Base-by-base conservation (phyloP, 148 eudicot species). In the Vaccinium macrocarpon region DNA sequence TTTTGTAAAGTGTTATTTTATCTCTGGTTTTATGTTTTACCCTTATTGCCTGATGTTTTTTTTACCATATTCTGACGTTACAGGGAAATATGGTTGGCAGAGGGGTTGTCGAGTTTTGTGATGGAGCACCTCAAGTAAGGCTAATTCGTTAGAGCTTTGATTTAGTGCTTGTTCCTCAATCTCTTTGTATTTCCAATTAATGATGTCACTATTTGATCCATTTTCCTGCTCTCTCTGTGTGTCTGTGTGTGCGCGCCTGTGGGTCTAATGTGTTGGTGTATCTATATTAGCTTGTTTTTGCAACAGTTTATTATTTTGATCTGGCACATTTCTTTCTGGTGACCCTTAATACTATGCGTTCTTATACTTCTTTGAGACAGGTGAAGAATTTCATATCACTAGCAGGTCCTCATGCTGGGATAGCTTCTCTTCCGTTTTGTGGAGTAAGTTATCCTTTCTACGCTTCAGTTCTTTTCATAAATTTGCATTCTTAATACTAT, bases 381-480 rank as follows among this genome's bases (percentile, higher is more conserved):
- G 95, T 93, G 84, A 88, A 86, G 27, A 93, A 91, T 82, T 88
- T 89, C 71, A 88, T 93, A 86, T 90, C 94, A 57, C 74, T 93
- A 51, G 95, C 91, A 56, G 95, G 95, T 86, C 93, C 94, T 83
- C 95, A 91, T 83, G 95, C 95, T 18, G 95, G 95, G 51, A 88
- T 88, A 68, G 94, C 93, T 51, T 85, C 95, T 71, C 38, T 90
- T 71, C 95, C 95, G 29, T 88, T 90, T n/a, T 93, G 95, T 83
- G 88, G 88, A 71, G 95, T 92, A 86, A 89, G 90, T 88, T 42
- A 72, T 62, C 25, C 42, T 12, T 77, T 70, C 5, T 29, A 51
- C 19, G 16, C 19, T 75, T 59, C 8, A n/a, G 9, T 53, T 55
- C 35, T 2, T 56, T 2, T 56, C 25, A 48, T 51, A 4, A 13